Conservation (phyloP, 139 green algal species). For the Coelastrella sp. region DNA sequence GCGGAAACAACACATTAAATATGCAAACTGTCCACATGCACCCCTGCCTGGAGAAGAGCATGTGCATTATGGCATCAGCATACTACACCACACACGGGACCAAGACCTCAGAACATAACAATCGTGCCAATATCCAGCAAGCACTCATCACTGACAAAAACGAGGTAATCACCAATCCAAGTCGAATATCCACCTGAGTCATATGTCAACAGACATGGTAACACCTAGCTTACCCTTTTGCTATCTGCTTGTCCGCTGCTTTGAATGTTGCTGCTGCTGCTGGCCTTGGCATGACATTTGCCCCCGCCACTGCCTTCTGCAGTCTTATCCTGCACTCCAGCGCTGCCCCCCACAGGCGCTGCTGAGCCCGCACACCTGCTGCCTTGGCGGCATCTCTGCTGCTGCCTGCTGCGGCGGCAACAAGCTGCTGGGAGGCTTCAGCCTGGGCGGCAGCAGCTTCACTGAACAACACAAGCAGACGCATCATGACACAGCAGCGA, state of each 20-base stretch:
- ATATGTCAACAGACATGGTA: too few species aligned
- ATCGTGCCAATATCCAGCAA: too few species aligned
- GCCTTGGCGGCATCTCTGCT: conserved; percentile 35
- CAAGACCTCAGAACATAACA: too few species aligned
- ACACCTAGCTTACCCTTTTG: too few species aligned
- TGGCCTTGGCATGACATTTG: conserved; percentile 64
- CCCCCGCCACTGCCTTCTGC: conserved; percentile 67
- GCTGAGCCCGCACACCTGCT: conserved; percentile 44
- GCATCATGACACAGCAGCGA: conserved; percentile 60
- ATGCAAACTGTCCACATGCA: conserved; percentile 1
- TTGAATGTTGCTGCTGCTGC: conserved; percentile 28
- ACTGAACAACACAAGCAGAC: conserved; percentile 47
- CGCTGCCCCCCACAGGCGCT: conserved; percentile 74
- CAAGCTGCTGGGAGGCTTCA: conserved; percentile 17
- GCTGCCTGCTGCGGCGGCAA: neutral
- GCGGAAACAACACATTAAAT: neutral
- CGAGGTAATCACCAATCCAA: too few species aligned
- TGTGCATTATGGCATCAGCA: neutral
- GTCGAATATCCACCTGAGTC: too few species aligned
- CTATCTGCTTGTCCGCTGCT: neutral
- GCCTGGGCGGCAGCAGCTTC: conserved; percentile 4
- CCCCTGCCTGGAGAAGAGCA: neutral
- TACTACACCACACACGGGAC: too few species aligned
- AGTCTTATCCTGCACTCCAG: conserved; percentile 85
- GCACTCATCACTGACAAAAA: too few species aligned